Evolutionary conservation across 208 protist genomes (phyloP).

Genomic region (Trypanosoma avium): DNA sequence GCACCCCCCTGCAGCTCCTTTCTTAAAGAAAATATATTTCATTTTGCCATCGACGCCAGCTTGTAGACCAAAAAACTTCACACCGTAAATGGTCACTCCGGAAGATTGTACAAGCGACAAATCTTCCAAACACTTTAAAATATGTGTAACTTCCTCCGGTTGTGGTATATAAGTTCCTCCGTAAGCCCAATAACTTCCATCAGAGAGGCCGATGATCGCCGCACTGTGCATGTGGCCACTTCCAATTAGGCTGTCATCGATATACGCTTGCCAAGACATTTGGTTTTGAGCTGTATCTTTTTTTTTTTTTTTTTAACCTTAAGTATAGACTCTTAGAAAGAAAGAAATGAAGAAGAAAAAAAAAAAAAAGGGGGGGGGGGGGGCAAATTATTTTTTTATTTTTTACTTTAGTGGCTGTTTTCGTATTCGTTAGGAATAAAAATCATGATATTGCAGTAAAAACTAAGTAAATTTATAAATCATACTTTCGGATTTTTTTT

Average conservation of each 20-base stretch:
- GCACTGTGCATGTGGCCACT: slow-evolving; percentile 89
- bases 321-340: slow-evolving; percentile 6
- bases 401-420: too few species aligned
- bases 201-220: slow-evolving; percentile 69
- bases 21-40: slow-evolving; percentile 90
- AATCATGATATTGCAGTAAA: too few species aligned
- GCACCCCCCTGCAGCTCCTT: slow-evolving; percentile 80
- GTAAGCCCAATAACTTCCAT: slow-evolving; percentile 90
- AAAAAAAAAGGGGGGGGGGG: too few species aligned
- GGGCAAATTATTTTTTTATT: neutral
- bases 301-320: neutral
- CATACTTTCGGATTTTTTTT: too few species aligned
- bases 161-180: slow-evolving; percentile 85
- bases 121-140: slow-evolving; percentile 67
- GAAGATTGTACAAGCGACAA: slow-evolving; percentile 64
- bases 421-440: slow-evolving; percentile 3
- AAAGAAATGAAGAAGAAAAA: slow-evolving; percentile 12
- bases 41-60: slow-evolving; percentile 64
- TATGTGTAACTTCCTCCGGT: slow-evolving; percentile 81
- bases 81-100: slow-evolving; percentile 75
- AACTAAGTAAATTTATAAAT: too few species aligned
- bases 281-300: neutral
- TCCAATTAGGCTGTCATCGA: slow-evolving; percentile 86
- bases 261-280: slow-evolving; percentile 90
- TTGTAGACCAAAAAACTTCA: slow-evolving; percentile 88